A percentile compares a stretch with the other conserved stretches of the same genome.
These are phyloP conservation scores for Fusarium caatingaense DNA, from an alignment of 2,329 filamentous ascomycete genomes.

Conservation along the genomic window DNA sequence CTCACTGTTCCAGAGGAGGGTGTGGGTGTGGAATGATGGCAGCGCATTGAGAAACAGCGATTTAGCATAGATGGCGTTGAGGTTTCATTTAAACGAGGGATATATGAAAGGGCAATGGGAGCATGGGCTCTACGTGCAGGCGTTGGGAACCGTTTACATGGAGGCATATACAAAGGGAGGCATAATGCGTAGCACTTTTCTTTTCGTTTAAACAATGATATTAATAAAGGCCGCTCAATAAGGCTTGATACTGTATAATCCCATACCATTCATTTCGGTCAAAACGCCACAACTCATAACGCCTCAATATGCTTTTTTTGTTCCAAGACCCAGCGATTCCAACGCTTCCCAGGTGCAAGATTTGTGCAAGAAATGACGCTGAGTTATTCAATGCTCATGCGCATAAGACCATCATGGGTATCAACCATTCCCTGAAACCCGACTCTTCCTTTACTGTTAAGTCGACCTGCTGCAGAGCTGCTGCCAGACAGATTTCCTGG, in stretches of 20 bases:
- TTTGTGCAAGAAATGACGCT: not conserved
- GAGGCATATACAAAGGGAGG: slow-evolving; percentile 29
- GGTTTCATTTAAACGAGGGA: slow-evolving; percentile 25
- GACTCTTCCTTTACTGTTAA: slow-evolving; percentile 70
- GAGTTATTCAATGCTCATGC: slow-evolving; percentile 89
- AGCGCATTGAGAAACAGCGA: slow-evolving; percentile 17
- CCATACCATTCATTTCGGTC: slow-evolving; percentile 4
- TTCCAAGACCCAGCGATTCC: not conserved
- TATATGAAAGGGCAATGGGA: slow-evolving; percentile 13
- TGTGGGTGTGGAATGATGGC: slow-evolving; percentile 52
- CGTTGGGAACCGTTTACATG: slow-evolving; percentile 42
- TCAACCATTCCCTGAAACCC: slow-evolving; percentile 94
- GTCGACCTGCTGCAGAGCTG: slow-evolving; percentile 56
- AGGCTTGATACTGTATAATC: slow-evolving; percentile 21
- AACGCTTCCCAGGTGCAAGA: slow-evolving; percentile 2
- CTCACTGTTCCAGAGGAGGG: slow-evolving; percentile 66
- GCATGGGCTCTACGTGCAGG: slow-evolving; percentile 27
- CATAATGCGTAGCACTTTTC: slow-evolving; percentile 9
- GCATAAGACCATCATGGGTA: slow-evolving; percentile 94
- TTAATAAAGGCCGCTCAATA: slow-evolving; percentile 33
- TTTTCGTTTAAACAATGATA: slow-evolving; percentile 21
- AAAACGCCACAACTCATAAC: slow-evolving; percentile 37
- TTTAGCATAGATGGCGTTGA: slow-evolving; percentile 43
- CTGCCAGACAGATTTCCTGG: slow-evolving; percentile 42
- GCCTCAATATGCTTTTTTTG: slow-evolving; percentile 37